Evolutionary conservation across 2,329 filamentous ascomycete species (phyloP).

Genomic region (Hypocreales sp.): DNA sequence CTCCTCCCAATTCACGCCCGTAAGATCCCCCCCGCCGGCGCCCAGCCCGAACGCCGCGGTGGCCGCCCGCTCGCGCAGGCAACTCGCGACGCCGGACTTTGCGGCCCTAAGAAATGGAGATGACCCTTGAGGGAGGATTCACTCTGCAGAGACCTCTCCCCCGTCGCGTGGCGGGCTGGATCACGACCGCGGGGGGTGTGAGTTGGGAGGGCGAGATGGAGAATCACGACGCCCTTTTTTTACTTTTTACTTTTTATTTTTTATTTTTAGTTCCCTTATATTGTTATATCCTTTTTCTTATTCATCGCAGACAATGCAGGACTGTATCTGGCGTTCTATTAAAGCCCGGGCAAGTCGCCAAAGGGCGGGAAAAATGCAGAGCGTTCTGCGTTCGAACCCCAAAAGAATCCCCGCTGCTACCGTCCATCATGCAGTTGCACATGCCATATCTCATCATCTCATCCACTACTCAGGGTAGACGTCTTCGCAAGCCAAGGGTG

Average conservation of each 20-base stretch:
- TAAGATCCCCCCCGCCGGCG: conserved; percentile 39
- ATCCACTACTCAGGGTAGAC: too few species aligned
- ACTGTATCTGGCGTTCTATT: too few species aligned
- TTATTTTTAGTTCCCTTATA: conserved; percentile 2
- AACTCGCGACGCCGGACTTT: conserved; percentile 45
- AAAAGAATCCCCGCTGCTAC: neutral
- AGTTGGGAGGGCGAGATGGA: conserved; percentile 39
- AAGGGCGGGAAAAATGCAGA: too few species aligned
- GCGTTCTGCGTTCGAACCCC: too few species aligned
- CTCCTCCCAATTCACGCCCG: conserved; percentile 32
- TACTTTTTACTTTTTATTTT: conserved; percentile 11
- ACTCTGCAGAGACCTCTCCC: conserved; percentile 59
- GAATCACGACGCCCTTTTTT: conserved; percentile 30
- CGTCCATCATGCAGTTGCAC: neutral
- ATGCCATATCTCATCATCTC: too few species aligned
- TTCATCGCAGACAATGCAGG: too few species aligned
- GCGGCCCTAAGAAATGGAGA: conserved; percentile 53
- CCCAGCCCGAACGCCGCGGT: conserved; percentile 56
- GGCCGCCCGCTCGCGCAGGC: conserved; percentile 48
- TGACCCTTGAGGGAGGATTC: conserved; percentile 54
- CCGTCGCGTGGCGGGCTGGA: conserved; percentile 57
- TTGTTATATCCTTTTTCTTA: too few species aligned
- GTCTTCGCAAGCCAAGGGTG: too few species aligned
- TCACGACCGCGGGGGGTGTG: conserved; percentile 48
- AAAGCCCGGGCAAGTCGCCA: too few species aligned